These are phyloP conservation scores for Thermothelomyces thermophilus DNA, from an alignment of 2,329 filamentous ascomycete genomes.

Conservation along the genomic window DNA sequence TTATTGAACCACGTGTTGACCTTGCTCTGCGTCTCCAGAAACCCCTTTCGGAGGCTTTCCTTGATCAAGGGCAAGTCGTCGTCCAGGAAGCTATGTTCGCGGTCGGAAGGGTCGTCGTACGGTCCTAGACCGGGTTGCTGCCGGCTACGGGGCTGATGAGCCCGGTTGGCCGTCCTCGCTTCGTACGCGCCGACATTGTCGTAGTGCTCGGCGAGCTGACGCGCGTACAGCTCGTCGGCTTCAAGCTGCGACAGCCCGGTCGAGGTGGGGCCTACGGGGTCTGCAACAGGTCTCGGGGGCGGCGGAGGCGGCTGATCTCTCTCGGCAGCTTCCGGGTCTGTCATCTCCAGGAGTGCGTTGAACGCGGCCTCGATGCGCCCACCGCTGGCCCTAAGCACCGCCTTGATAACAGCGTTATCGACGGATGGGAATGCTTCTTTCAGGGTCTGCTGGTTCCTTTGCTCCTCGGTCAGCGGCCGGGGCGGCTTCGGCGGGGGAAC, in stretches of 20 bases:
- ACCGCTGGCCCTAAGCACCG: conserved; percentile 77
- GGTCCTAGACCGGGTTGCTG: conserved; percentile 44
- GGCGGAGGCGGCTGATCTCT: conserved; percentile 62
- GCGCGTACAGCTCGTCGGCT: conserved; percentile 27
- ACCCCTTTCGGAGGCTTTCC: conserved; percentile 90
- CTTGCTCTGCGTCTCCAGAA: conserved; percentile 85
- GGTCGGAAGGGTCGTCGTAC: conserved; percentile 54
- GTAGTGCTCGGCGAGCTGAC: conserved; percentile 89
- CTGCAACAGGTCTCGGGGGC: conserved; percentile 66
- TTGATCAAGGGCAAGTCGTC: conserved; percentile 91
- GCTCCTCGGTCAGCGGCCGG: conserved; percentile 69
- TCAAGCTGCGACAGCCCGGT: conserved; percentile 69
- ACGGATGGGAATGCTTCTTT: conserved; percentile 90
- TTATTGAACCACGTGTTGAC: conserved; percentile 90
- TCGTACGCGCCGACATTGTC: conserved; percentile 57
- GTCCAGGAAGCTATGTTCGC: conserved; percentile 87
- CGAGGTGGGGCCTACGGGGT: conserved; percentile 29
- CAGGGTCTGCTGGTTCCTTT: conserved; percentile 80
- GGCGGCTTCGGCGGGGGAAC: conserved; percentile 73
- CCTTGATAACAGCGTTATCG: conserved; percentile 74
- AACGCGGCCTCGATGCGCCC: conserved; percentile 90
- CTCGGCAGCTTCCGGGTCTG: conserved; percentile 62
- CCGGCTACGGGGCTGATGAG: conserved; percentile 33
- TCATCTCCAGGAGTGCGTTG: conserved; percentile 84
- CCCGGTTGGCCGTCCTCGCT: conserved; percentile 45